A percentile compares a stretch with the other conserved stretches of the same genome.
phyloP scores from a whole-genome alignment of 805 yeast species.

The Saccharomycopsis guyanensis region DNA sequence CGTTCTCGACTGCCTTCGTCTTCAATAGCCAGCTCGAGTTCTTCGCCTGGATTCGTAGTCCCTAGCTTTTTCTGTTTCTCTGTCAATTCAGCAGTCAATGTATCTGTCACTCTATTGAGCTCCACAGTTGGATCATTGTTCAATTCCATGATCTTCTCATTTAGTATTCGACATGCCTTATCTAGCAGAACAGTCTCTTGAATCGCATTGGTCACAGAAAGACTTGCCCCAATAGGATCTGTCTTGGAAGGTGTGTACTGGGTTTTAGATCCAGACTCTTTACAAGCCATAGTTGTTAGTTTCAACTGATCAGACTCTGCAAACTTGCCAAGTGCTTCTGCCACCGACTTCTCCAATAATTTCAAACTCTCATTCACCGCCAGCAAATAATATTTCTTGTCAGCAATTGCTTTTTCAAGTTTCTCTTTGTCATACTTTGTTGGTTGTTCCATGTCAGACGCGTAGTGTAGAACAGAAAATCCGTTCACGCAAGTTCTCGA shows the following conservation, averaged over 20 bases:
- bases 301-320: background rate
- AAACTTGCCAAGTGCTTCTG: background rate
- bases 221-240: background rate
- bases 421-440: background rate
- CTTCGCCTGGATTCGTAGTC: background rate
- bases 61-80: background rate
- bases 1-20: background rate
- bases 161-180: background rate
- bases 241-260: background rate
- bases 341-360: background rate
- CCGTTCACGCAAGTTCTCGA: too few species aligned
- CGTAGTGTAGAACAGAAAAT: background rate
- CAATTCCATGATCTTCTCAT: background rate
- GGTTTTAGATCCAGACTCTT: background rate
- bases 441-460: background rate
- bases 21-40: background rate
- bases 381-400: background rate
- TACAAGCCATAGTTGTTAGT: background rate
- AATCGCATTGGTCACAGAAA: background rate
- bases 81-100: background rate
- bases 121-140: background rate
- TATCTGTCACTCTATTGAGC: background rate
- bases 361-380: background rate
- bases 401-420: background rate
- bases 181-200: background rate